Conservation (phyloP, 2,329 filamentous ascomycete genomes). For the Paecilomyces sp. region DNA sequence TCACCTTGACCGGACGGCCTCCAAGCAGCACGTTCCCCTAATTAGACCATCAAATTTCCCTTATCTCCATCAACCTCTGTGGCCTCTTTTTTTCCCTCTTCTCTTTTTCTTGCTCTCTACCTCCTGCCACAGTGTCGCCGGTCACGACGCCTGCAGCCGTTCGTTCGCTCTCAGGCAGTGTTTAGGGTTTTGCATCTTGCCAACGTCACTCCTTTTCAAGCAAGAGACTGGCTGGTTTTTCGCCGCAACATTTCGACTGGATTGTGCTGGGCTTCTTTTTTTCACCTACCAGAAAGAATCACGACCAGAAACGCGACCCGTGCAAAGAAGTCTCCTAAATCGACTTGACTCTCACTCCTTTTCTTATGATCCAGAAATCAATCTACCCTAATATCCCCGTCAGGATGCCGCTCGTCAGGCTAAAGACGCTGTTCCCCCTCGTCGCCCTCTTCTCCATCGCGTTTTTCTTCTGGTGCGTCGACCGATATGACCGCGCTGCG, state of each 20-base stretch:
- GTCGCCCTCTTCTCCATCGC: constrained; percentile 30
- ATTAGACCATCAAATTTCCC: not conserved
- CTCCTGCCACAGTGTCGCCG: constrained; percentile 3
- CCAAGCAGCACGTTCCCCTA: not conserved
- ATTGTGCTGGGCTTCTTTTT: not conserved
- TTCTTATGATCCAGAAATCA: constrained; percentile 1
- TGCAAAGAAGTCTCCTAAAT: too few species aligned
- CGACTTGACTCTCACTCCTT: not conserved
- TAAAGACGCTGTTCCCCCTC: constrained; percentile 32
- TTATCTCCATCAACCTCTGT: not conserved
- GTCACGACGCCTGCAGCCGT: constrained; percentile 2
- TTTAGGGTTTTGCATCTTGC: not conserved
- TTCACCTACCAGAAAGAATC: not conserved
- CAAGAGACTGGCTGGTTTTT: not conserved
- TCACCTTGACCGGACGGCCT: not conserved
- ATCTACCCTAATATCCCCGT: constrained; percentile 12
- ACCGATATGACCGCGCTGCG: constrained; percentile 31
- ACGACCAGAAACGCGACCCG: not conserved
- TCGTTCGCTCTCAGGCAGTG: constrained; percentile 1
- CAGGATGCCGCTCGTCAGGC: constrained; percentile 33
- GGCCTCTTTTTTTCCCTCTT: not conserved
- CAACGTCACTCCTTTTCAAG: not conserved
- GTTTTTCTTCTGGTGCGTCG: constrained; percentile 34
- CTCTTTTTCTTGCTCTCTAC: not conserved
- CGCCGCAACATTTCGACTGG: not conserved